A percentile compares a stretch with the other conserved stretches of the same genome.
Conservation (phyloP, 2,329 filamentous ascomycete species). For the Penicillium sp. region DNA sequence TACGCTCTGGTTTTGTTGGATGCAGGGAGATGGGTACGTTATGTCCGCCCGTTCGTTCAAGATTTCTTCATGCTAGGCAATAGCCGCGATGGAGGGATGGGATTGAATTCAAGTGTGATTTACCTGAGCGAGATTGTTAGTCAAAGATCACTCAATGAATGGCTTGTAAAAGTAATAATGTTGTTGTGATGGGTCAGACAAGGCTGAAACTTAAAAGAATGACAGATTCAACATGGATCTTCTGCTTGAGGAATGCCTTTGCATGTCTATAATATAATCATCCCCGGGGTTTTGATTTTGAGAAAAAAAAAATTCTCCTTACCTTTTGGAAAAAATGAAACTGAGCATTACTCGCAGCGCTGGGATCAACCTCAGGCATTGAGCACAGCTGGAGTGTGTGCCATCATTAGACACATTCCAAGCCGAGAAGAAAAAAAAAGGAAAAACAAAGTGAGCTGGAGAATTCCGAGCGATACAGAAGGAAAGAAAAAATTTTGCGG, state of each 20-base stretch:
- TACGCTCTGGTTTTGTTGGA: constrained; percentile 58
- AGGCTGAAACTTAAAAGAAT: constrained; percentile 64
- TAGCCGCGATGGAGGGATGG: constrained; percentile 17
- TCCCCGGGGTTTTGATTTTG: constrained; percentile 32
- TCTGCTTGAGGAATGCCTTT: constrained; percentile 69
- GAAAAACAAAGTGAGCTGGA: not conserved
- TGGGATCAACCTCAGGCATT: not conserved
- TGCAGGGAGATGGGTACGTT: constrained; percentile 53
- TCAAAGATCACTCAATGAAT: constrained; percentile 21
- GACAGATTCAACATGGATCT: constrained; percentile 63
- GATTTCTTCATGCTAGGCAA: constrained; percentile 55
- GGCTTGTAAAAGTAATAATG: constrained; percentile 17
- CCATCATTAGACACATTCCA: constrained; percentile 8
- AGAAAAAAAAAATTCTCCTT: constrained; percentile 26
- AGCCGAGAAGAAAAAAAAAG: not conserved
- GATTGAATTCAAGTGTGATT: constrained; percentile 18
- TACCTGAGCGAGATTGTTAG: constrained; percentile 38
- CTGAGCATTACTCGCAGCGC: not conserved
- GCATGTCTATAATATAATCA: constrained; percentile 64
- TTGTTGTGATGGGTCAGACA: constrained; percentile 53
- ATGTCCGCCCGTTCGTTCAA: constrained; percentile 70
- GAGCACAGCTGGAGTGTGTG: not conserved
- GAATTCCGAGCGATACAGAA: constrained; percentile 3
- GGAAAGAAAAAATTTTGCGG: constrained; percentile 9
- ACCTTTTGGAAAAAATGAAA: constrained; percentile 41